A percentile compares a stretch with the other conserved stretches of the same genome.
Evolutionary conservation across 225 moss, liverwort and hornwort species (phyloP).

Genomic region (Pseudoscleropodium purum): DNA sequence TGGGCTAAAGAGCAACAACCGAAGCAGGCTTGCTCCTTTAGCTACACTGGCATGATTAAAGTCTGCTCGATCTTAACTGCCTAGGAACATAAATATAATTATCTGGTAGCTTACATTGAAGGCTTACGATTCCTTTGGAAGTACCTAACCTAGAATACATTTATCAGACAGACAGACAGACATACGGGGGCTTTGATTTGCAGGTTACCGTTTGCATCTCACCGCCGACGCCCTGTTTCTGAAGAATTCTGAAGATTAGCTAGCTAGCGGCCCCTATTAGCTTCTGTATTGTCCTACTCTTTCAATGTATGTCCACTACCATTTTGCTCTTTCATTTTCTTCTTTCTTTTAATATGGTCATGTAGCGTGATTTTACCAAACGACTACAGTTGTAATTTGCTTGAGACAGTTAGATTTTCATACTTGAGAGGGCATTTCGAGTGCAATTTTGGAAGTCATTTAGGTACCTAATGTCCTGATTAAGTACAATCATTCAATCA

Average conservation of each 20-base stretch:
- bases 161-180: background rate
- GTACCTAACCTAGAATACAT: background rate
- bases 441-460: background rate
- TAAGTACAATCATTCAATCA: background rate
- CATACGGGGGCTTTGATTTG: background rate
- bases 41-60: background rate
- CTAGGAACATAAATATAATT: no score
- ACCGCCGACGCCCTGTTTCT: background rate
- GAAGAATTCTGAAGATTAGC: background rate
- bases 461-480: no score
- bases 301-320: background rate
- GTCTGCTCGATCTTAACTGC: background rate
- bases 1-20: background rate
- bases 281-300: background rate
- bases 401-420: background rate
- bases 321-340: background rate
- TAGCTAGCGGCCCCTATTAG: background rate
- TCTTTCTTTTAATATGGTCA: background rate
- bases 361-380: background rate
- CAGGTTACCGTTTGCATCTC: background rate
- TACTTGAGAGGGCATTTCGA: background rate
- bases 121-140: background rate
- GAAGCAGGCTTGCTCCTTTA: background rate
- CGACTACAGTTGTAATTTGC: background rate
- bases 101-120: background rate